Evolutionary conservation across 306 rosid species (phyloP), one percentile per base, ranked within the genome.

Genomic region (Coriaria nepalensis): DNA sequence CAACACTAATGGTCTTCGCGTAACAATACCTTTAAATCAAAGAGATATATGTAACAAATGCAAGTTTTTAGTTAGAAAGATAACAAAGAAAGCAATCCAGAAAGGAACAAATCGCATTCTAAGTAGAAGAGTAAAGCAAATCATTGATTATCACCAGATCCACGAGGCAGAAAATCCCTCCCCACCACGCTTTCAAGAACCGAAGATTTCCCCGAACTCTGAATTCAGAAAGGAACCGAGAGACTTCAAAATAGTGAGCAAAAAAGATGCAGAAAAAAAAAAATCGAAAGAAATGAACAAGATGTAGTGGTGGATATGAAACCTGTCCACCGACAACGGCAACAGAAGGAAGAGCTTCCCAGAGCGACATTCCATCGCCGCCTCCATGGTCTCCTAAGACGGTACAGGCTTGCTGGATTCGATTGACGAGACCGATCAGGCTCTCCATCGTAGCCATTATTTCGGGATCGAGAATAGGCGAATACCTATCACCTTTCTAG

Each of bases 291-390:
- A 20, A 8, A 14, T 6, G 9, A 6, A 10, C 2, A 13, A 5
- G 14, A 9, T 20, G 32, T 7, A 33, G 6, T 9, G 43, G 53
- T 29, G 35, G 37, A 8, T 45, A 10, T 20, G 13, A 10, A 47
- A 90, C 98, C 94, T 92, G 98, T 54, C 98, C 98, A 14, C 98
- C 98, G 13, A 92, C 98, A 49, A 92, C 98, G 14, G 98, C 98
- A 13, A 85, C 98, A 13, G 98, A 73, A 55, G 98, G 98, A 70
- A 92, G 98, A 68, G 98, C 98, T 77, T 92, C 98, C 96, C 98
- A 92, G 33, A 92, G 94, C 15, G 98, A 92, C 78, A 92, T 62
- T 32, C 96, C 98, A 70, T 92, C 98, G 36, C 98, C 98, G 36
- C 98, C 98, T 15, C 98, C 98, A 61, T 92, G 69, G 49, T 92